Base-by-base conservation (phyloP, 805 yeast genomes). In the Candida multigemmis region DNA sequence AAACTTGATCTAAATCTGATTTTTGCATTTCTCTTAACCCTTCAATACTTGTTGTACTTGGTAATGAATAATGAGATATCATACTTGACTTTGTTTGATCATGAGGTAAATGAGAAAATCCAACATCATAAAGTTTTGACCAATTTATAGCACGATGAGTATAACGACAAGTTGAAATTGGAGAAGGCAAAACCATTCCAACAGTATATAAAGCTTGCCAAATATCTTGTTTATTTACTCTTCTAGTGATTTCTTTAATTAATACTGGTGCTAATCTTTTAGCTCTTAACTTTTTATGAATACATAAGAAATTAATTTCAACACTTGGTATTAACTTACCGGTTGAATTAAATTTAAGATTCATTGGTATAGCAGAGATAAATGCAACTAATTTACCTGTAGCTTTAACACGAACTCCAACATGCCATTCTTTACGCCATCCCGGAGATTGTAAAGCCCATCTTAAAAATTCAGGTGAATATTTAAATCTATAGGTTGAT, bases 121-220 rank as follows among this genome's bases (percentile, higher is more conserved):
- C 96, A 30, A 86, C 94, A 28, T 85, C 95, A 44, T 81, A 65
- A 14, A 91, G 66, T 46, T 84, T 89, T 9, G 74, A 59, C 97
- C 98, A 91, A 48, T 91, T 81, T 38, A 91, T 60, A 2, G 96
- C 93, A 42, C 98, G 80, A 56, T 91, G 98, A 22, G 82, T 80
- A 52, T 91, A 91, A 34, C 96, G 71, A 49, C 93, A 78, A 2
- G 84, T 75, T 8, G 94, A 63, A 4, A 89, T 72, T 0, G 98
- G 98, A n/a, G 87, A 76, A 13, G 98, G 98, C 31, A 91, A 64
- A 2, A 85, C 77, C 3, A 77, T 74, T 7, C 97, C 98, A 0
- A 89, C 94, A 7, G 98, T 89, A 55, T 84, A 85, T 34, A 91
- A 67, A 0, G 97, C 98, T 53, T 87, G 96, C 95, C 96, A 91